Base-by-base conservation (phyloP, 192 early-diverging fungal species). In the Pilobolus umbonatus region DNA sequence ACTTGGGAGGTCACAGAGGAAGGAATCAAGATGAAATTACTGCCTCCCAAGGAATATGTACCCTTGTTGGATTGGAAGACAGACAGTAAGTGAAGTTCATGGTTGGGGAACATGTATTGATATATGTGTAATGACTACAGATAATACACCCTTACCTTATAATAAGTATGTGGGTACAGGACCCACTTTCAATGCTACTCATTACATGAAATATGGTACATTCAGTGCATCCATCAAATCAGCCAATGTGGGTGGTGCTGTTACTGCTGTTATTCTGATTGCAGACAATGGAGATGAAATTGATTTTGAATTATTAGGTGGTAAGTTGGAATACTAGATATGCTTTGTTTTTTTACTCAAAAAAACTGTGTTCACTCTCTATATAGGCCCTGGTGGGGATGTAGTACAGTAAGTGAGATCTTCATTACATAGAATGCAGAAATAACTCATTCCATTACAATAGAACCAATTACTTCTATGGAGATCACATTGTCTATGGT, bases 231-330 rank as follows among this genome's bases (percentile, higher is more conserved):
- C 54, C 21, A 42, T 76, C 42, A 75, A 74, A 55, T 65, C 71
- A 10, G 42, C 56, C 17, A 14, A 48, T 19, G 52, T 61, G 14
- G 62, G 57, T 29, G 73, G 73, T 47, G 60, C 64, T 40, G 73
- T 75, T 24, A 64, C 68, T 45, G 73, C 73, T 44, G 55, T 71
- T 25, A 71, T 71, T 35, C 53, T 59, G 24, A 64, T 72, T 54
- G 60, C 73, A 25, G 61, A 56, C 7, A 57, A 66, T 26, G 73
- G 73, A n/a, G 78, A 80, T 36, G 78, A 80, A 59, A 75, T 80
- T 29, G 79, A 80, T 55, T 78, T 68, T 48, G 79, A 80, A 65
- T 35, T 71, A 14, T 67, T 78, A 7, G 74, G 68, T n/a, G 61
- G 68, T 36, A 65, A 72, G 10, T 35, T 6, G 12, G 12, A 34